Percentiles rank a stretch among this genome's conserved stretches.
Conservation (phyloP, 106 monocot genomes). For the Acorus calamus region DNA sequence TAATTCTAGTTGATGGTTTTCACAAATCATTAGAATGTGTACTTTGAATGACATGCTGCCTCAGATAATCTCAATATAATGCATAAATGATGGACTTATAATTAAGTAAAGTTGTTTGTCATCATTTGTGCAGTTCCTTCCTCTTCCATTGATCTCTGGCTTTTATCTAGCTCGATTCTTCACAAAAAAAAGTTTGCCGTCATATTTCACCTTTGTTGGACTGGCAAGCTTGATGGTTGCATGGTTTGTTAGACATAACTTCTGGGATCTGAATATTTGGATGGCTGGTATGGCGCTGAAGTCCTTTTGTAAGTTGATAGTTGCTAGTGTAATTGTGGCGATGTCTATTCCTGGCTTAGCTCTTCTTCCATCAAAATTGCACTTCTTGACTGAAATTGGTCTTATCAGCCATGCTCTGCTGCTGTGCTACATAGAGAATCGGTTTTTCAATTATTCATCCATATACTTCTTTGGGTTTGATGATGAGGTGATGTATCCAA, state of each 20-base stretch:
- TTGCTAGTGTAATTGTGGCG: constrained; percentile 58
- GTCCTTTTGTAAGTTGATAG: constrained; percentile 75
- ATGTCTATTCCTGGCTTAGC: constrained; percentile 83
- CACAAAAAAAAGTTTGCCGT: constrained; percentile 77
- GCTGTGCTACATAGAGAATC: constrained; percentile 87
- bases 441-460: constrained; percentile 76
- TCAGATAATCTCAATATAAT: not conserved
- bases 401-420: constrained; percentile 77
- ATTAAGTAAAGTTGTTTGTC: not conserved
- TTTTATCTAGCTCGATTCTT: constrained; percentile 85
- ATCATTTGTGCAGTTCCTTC: constrained; percentile 63
- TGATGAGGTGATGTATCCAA: constrained; percentile 92
- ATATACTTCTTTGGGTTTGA: constrained; percentile 94
- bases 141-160: constrained; percentile 83
- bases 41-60: not conserved
- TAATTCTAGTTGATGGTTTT: too few relatives aligned
- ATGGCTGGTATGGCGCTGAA: constrained; percentile 90
- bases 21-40: too few relatives aligned
- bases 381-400: constrained; percentile 71
- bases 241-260: constrained; percentile 94
- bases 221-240: constrained; percentile 81
- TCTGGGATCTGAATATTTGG: constrained; percentile 99
- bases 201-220: constrained; percentile 66
- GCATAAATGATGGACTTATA: too few relatives aligned
- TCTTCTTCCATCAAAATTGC: constrained; percentile 71